Base-by-base conservation (phyloP, 2,329 filamentous ascomycete genomes). In the Fusarium sp. region DNA sequence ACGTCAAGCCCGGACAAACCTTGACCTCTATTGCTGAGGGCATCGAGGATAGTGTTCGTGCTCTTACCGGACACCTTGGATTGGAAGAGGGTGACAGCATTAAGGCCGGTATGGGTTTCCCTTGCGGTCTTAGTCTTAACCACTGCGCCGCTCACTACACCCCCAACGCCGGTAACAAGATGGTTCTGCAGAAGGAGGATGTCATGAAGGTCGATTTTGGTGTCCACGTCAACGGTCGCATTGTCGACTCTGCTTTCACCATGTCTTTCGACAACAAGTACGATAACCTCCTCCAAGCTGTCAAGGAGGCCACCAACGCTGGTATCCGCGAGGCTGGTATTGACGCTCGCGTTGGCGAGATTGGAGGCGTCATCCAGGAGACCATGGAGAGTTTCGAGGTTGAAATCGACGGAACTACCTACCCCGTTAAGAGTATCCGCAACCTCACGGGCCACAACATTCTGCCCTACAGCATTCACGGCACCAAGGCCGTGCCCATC, bases 381-480 rank as follows among this genome's bases (percentile, higher is more conserved):
- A 88, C 91, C 30, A 97, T 97, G 93, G 94, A 97, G 82, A 94
- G 92, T 79, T 96, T 95, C 80, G 93, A 97, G 81, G 88, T 95
- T 51, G 92, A 96, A 79, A 87, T 97, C 70, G 89, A 91, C 78
- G 93, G 93, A 66, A 88, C 87, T 40, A 93, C 89, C 13, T 88
- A 92, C 75, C 93, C 91, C 1, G 86, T 97, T 78, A 97, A 96
- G 83, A 86, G 90, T 69, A 95, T 97, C 77, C 90, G 92, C 70
- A 96, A 96, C 82, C 84, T 97, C 64, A 95, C 92, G 76, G 94
- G 93, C 11, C 94, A 97, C 83, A 95, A 92, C 71, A 97, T 97
- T 76, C 85, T 92, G 58, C 94, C 89, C 65, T 96, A 94, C 83
- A 90, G 89, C 78, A 97, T 97, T 74, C 94, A 97, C 81, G 94